phyloP scores from a whole-genome alignment of 1,139 yeast genomes.

The Saccharomycopsis hybrid region DNA sequence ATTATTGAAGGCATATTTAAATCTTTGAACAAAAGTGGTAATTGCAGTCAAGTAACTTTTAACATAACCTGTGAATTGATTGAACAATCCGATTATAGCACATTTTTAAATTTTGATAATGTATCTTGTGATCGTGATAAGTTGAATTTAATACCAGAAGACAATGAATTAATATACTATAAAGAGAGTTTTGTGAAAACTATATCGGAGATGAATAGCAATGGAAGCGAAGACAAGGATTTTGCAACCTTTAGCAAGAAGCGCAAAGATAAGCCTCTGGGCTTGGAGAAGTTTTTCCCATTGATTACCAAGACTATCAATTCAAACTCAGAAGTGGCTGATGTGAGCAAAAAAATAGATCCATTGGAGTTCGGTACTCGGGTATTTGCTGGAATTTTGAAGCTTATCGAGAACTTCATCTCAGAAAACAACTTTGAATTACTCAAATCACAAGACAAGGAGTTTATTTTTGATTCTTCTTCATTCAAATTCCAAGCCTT shows the following conservation, averaged over 20 bases:
- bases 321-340: neutral
- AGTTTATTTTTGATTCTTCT: constrained; percentile 16
- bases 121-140: neutral
- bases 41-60: constrained; percentile 11
- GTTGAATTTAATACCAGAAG: neutral
- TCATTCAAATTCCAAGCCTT: constrained; percentile 17
- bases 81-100: constrained; percentile 2
- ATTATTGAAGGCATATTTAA: constrained; percentile 14
- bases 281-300: constrained; percentile 10
- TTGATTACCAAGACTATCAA: constrained; percentile 3
- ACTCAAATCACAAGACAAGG: constrained; percentile 1
- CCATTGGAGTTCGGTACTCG: constrained; percentile 3
- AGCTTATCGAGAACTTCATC: constrained; percentile 6
- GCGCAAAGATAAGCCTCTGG: neutral
- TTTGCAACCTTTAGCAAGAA: neutral
- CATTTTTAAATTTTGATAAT: constrained; percentile 5
- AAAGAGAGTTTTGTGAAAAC: neutral
- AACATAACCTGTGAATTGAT: constrained; percentile 6
- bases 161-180: constrained; percentile 2
- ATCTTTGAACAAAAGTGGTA: constrained; percentile 12
- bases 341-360: neutral
- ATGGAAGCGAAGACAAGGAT: neutral
- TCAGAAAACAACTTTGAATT: constrained; percentile 10
- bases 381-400: constrained; percentile 12
- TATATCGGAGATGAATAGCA: neutral